These are phyloP conservation scores for Ophioceras dolichostomum DNA, from an alignment of 2,329 filamentous ascomycete species.

Conservation along the genomic window DNA sequence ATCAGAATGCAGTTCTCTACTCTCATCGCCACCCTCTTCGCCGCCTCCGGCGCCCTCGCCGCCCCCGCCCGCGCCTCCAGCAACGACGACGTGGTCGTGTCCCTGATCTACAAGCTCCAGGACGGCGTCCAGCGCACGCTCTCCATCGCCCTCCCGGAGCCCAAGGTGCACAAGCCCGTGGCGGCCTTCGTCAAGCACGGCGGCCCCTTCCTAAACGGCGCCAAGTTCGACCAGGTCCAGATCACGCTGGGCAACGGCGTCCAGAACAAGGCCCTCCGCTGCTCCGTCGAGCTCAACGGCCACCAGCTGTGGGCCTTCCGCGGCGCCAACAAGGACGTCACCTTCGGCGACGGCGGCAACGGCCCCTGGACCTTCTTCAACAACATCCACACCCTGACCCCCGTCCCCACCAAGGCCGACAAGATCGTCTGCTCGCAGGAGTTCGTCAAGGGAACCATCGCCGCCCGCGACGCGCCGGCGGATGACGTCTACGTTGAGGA, in stretches of 20 bases:
- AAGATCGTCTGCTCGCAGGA: background rate
- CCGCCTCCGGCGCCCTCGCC: conserved; percentile 1
- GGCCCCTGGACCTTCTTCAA: background rate
- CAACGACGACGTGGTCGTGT: conserved; percentile 19
- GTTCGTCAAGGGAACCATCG: background rate
- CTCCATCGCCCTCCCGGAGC: conserved; percentile 26
- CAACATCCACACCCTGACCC: too few species aligned
- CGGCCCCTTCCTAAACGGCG: too few species aligned
- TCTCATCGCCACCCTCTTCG: background rate
- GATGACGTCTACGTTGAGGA: too few species aligned
- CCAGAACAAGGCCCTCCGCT: background rate
- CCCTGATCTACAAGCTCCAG: conserved; percentile 17
- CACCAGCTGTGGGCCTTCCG: background rate
- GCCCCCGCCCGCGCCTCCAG: conserved; percentile 25
- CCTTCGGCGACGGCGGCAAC: background rate
- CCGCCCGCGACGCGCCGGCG: too few species aligned
- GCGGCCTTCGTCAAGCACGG: too few species aligned
- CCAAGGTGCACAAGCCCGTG: background rate
- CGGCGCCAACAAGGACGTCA: background rate
- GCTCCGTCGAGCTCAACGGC: background rate
- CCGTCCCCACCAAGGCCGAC: background rate
- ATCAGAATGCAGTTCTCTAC: background rate
- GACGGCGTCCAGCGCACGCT: conserved; percentile 34
- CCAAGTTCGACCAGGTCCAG: background rate
- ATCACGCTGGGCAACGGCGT: background rate